Conservation (phyloP, 371 early-diverging fungal genomes). For the Saksenaea oblongispora region DNA sequence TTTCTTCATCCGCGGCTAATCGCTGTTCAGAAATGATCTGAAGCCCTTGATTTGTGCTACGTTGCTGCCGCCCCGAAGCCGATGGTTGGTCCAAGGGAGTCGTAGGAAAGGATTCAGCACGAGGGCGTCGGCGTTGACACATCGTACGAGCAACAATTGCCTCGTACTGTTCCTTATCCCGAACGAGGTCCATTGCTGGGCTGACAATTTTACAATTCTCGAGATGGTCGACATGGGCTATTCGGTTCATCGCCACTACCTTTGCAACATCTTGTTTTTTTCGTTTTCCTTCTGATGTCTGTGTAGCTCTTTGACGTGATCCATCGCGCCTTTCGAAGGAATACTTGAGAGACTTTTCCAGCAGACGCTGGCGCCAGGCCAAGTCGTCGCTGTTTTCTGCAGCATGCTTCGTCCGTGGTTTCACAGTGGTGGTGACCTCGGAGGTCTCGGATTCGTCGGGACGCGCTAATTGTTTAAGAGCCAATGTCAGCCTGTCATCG, state of each 20-base stretch:
- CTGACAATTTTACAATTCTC: not conserved
- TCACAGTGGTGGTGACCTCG: not conserved
- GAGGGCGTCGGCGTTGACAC: not conserved
- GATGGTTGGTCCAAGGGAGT: not conserved
- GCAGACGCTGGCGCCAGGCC: constrained; percentile 6
- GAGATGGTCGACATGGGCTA: no score
- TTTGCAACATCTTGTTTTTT: no score
- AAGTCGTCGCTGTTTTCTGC: not conserved
- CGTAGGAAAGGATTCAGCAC: not conserved
- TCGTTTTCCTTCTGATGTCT: no score
- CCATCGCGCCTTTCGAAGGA: not conserved
- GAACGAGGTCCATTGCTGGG: not conserved
- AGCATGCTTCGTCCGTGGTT: not conserved
- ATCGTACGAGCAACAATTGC: constrained; percentile 4
- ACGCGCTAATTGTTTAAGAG: not conserved
- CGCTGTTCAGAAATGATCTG: constrained; percentile 1
- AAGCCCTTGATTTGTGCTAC: not conserved
- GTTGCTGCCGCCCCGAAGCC: not conserved
- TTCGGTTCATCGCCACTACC: no score
- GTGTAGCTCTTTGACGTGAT: not conserved
- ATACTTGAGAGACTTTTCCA: not conserved
- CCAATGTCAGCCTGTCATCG: not conserved
- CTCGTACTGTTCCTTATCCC: constrained; percentile 5
- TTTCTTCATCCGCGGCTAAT: not conserved
- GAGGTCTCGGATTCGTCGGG: not conserved